Evolutionary conservation across 75 land plant species (phyloP).

Genomic region (Ceratopteris richardii): DNA sequence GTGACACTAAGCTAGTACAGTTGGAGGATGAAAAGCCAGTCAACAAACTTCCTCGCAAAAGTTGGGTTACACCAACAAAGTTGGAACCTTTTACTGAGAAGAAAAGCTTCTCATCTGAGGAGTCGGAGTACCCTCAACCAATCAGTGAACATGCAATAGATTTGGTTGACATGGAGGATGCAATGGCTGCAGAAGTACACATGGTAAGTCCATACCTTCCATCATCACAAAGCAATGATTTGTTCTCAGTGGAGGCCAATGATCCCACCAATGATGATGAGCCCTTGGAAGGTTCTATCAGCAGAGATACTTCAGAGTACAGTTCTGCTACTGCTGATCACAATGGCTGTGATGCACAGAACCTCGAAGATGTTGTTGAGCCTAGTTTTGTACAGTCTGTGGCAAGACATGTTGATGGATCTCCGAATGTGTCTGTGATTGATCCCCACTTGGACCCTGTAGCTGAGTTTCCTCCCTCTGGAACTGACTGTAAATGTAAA

Average conservation of each 20-base stretch:
- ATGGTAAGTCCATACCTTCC: background rate
- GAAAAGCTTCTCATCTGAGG: background rate
- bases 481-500: background rate
- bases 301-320: background rate
- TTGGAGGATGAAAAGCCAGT: slow-evolving; percentile 12
- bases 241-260: no score
- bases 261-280: background rate
- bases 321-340: background rate
- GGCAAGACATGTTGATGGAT: slow-evolving; percentile 11
- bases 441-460: slow-evolving; percentile 70
- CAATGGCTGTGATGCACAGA: background rate
- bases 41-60: slow-evolving; percentile 2
- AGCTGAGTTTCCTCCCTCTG: slow-evolving; percentile 59
- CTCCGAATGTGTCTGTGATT: slow-evolving; percentile 79
- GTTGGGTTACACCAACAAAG: slow-evolving; percentile 4
- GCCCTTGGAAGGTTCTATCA: background rate
- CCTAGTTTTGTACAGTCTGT: background rate
- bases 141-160: background rate
- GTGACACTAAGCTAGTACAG: background rate
- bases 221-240: background rate
- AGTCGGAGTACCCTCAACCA: background rate
- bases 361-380: background rate
- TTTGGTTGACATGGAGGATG: background rate
- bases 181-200: background rate
- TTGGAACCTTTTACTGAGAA: background rate